Conservation (phyloP, 1,284 basidiomycete genomes). For the Afroboletus lepidellus region DNA sequence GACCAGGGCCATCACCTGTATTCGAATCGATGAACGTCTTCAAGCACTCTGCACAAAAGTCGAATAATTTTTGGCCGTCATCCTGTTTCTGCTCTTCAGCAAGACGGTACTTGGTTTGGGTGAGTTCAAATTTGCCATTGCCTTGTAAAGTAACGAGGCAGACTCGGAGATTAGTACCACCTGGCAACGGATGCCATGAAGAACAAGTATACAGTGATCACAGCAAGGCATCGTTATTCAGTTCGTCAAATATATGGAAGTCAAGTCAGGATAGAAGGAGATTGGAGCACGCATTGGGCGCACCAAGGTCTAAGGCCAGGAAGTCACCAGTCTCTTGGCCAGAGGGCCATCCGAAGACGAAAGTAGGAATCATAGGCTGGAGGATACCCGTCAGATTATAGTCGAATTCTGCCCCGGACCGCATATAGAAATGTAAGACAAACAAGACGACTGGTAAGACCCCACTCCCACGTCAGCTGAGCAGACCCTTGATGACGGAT, state of each 20-base stretch:
- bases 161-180: slow-evolving; percentile 95
- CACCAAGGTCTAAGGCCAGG: slow-evolving; percentile 92
- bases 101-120: slow-evolving; percentile 95
- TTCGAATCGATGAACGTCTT: slow-evolving; percentile 87
- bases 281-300: slow-evolving; percentile 22
- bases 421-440: slow-evolving; percentile 3
- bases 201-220: not conserved
- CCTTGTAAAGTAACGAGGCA: slow-evolving; percentile 94
- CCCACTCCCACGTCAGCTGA: not conserved
- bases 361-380: slow-evolving; percentile 96
- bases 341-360: slow-evolving; percentile 94
- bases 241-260: not conserved
- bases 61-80: slow-evolving; percentile 93
- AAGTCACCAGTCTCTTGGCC: slow-evolving; percentile 89
- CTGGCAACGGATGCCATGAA: slow-evolving; percentile 35
- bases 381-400: slow-evolving; percentile 13
- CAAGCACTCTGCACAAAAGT: slow-evolving; percentile 96
- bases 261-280: slow-evolving; percentile 5
- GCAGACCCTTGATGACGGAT: not conserved
- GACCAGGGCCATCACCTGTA: slow-evolving; percentile 54
- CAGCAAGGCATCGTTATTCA: not conserved
- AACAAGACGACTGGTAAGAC: not conserved
- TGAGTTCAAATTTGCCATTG: slow-evolving; percentile 94
- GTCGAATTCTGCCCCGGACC: not conserved
- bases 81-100: slow-evolving; percentile 98